Evolutionary conservation across 768 basidiomycete species (phyloP), one percentile per base, ranked within the genome.

Genomic region (Leucogyrophana mollusca): DNA sequence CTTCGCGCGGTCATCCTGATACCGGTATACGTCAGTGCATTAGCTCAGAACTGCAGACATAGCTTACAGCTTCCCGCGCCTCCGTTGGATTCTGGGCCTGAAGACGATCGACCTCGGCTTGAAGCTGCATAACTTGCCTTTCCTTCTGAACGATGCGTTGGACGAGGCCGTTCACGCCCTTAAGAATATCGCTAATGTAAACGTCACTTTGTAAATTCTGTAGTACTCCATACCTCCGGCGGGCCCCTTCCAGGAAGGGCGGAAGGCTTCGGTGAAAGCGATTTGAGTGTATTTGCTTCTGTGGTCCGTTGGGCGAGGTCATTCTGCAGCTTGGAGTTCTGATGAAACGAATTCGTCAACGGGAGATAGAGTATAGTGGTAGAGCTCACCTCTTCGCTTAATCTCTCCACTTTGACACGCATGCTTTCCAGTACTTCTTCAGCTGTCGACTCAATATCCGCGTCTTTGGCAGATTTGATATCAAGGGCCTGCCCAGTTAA

Each of bases 101-200:
- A 53, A 83, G 65, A 14, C 74, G 72, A 45, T 84, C 85, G 16
- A 94, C 65, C 57, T 93, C 87, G 3, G 75, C 74, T 58, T 85
- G 83, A 2, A 94, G 73, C 45, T 84, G 80, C 2, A 80, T 59
- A 2, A 91, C 87, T 62, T 93, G 82, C 56, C 87, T 90, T 69
- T 96, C 93, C 61, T 92, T 93, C 60, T 83, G 78, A 3, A 87
- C 79, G 13, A 94, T 72, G 9, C 89, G 81, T 56, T 91, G 89
- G 8, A 92, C 80, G 16, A 94, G 59, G 2, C 87, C 89, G 51
- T 82, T 77, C 46, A 86, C 75, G 51, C 77, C 83, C 78, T 87
- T n/a, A n/a, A n/a, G n/a, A n/a, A n/a, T n/a, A n/a, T 36, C 46
- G 37, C 4, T 27, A 9, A 23, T 9, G 43, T 43, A 35, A 43